phyloP scores from a whole-genome alignment of 352 stramenopile species.

The Phytophthora hibernalis region DNA sequence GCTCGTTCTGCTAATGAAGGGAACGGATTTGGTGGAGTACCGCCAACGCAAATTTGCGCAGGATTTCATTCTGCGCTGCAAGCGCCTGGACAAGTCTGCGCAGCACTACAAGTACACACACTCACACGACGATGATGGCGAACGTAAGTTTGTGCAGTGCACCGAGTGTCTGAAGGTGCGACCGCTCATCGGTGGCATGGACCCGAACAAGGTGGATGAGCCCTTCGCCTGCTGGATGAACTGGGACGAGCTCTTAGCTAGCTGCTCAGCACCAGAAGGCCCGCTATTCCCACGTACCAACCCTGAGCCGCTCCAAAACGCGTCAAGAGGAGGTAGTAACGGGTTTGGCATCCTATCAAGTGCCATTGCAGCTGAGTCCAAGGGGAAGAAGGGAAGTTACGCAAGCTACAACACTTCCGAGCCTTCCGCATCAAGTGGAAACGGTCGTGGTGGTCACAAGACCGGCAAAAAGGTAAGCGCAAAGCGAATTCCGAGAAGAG shows the following conservation, averaged over 20 bases:
- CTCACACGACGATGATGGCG: constrained; percentile 64
- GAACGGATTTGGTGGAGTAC: constrained; percentile 65
- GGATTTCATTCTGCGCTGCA: constrained; percentile 73
- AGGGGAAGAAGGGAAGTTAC: constrained; percentile 11
- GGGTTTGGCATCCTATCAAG: not conserved
- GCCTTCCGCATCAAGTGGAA: not conserved
- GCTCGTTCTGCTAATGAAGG: constrained; percentile 71
- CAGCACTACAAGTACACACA: constrained; percentile 74
- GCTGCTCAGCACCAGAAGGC: constrained; percentile 77
- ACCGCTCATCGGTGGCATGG: constrained; percentile 78
- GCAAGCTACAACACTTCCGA: constrained; percentile 6
- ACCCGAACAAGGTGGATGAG: constrained; percentile 66
- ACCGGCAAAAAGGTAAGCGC: constrained; percentile 31
- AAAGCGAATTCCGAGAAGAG: constrained; percentile 25
- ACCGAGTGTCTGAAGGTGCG: constrained; percentile 77
- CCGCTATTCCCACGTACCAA: constrained; percentile 30
- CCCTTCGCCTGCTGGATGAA: constrained; percentile 91
- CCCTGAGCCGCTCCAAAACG: constrained; percentile 8
- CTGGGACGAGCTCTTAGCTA: constrained; percentile 81
- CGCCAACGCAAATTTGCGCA: constrained; percentile 71
- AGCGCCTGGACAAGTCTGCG: constrained; percentile 79
- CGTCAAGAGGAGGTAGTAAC: constrained; percentile 1
- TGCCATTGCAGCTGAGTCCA: constrained; percentile 11
- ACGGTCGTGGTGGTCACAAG: constrained; percentile 23
- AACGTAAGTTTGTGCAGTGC: constrained; percentile 77